A percentile compares a stretch with the other conserved stretches of the same genome.
Conservation (phyloP, 2,329 filamentous ascomycete species). For the Gnomoniopsis sp. region DNA sequence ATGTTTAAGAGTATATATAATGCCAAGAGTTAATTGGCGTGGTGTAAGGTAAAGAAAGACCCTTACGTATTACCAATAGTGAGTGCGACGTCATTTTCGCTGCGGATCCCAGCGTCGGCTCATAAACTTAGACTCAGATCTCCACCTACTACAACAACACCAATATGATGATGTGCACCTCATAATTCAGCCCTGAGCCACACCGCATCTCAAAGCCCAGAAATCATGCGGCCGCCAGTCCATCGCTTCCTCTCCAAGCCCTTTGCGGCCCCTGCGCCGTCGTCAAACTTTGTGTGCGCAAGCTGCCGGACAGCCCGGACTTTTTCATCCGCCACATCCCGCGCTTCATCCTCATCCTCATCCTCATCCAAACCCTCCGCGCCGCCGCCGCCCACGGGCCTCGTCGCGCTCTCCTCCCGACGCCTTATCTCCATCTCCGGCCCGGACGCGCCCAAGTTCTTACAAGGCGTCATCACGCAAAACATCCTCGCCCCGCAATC, state of each 20-base stretch:
- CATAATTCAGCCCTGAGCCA: background rate
- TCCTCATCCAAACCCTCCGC: constrained; percentile 29
- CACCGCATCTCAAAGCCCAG: background rate
- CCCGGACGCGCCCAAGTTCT: constrained; percentile 74
- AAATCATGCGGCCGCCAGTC: background rate
- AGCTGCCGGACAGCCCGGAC: constrained; percentile 7
- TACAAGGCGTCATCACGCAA: constrained; percentile 83
- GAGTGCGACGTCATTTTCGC: background rate
- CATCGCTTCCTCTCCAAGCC: background rate
- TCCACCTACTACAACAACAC: background rate
- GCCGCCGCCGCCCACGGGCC: constrained; percentile 44
- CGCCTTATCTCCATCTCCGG: constrained; percentile 77
- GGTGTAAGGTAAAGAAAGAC: too few species aligned
- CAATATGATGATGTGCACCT: background rate
- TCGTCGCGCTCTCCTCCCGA: constrained; percentile 65
- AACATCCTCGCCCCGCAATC: constrained; percentile 49
- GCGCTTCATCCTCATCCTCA: constrained; percentile 26
- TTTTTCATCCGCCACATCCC: constrained; percentile 1
- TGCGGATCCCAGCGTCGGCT: background rate
- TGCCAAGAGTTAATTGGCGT: too few species aligned
- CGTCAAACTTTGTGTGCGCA: constrained; percentile 10
- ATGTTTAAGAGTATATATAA: too few species aligned
- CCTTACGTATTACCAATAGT: too few species aligned
- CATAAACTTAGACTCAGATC: too few species aligned
- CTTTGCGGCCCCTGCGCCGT: background rate